Evolutionary conservation across 257 asterid genomes (phyloP), one percentile per base, ranked within the genome.

Genomic region (Capsicum chinense): DNA sequence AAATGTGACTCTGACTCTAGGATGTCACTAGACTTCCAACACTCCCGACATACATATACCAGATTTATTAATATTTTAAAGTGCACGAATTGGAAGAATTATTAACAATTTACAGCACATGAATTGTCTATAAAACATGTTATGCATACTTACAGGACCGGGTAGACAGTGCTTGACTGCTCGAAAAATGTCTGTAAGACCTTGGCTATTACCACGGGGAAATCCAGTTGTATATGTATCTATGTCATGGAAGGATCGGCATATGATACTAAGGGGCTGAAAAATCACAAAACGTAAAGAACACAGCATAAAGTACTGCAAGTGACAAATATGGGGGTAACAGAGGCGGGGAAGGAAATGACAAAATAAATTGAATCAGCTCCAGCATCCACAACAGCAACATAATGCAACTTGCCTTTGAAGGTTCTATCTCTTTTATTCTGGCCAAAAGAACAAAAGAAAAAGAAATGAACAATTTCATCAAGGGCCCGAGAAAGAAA

Each of bases 161-260:
- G 98, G 98, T 56, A 95, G 90, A 92, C 98, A 94, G 79, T 91
- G 94, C 68, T 92, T 93, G 80, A 91, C 98, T 52, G 94, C 95
- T 90, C 97, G 93, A 83, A 95, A 95, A 79, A 92, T 88, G 88
- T 91, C 87, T 26, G 92, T 79, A 84, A 86, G 89, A 76, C 99
- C 98, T 56, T 91, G 91, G 86, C 83, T 90, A 82, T 92, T 90
- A 81, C 98, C 97, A 80, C 93, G 89, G 82, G 98, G 97, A 85
- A 95, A 95, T 86, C 99, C 99, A 48, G 97, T 94, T 5, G 98
- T 95, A 84, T 94, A 95, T 56, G 90, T 92, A 87, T 95, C 99
- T 58, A 95, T 94, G 91, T 94, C 98, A 85, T 91, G 89, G 86
- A 95, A 93, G 56, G 99, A 93, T 88, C 83, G 94, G 81, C 98